A percentile compares a stretch with the other conserved stretches of the same genome.
Conservation (phyloP, 306 rosid genomes). For the Ormosia emarginata region DNA sequence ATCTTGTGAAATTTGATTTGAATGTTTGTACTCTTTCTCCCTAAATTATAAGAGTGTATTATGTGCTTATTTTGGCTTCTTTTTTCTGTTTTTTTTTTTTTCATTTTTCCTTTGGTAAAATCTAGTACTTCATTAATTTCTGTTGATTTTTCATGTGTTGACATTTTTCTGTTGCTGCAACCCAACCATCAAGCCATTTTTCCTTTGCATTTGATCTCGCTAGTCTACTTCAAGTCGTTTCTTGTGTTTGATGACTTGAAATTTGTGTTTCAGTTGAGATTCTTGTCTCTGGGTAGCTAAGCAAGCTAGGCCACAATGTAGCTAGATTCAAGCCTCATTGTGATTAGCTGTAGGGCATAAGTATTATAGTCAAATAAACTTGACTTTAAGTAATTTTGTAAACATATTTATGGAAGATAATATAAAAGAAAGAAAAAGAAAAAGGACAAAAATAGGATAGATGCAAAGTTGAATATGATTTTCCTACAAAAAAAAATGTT, state of each 20-base stretch:
- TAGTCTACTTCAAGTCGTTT: neutral
- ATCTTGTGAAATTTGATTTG: neutral
- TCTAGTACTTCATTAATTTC: neutral
- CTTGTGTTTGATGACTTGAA: neutral
- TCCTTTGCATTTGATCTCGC: neutral
- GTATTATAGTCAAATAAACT: neutral
- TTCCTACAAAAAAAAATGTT: neutral
- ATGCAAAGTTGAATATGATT: neutral
- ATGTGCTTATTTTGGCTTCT: neutral
- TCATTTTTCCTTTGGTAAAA: neutral
- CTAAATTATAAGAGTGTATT: neutral
- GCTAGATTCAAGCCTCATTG: neutral
- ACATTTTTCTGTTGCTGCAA: conserved; percentile 10
- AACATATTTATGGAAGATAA: neutral
- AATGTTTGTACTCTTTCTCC: neutral
- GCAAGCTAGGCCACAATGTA: neutral
- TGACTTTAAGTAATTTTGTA: neutral
- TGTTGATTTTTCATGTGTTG: neutral
- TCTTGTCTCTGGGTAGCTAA: neutral
- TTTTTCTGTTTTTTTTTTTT: neutral
- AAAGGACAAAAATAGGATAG: neutral
- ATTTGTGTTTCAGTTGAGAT: neutral
- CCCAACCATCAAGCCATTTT: neutral
- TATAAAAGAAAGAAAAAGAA: neutral
- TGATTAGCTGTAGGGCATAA: neutral